Base-by-base conservation (phyloP, 371 early-diverging fungal genomes). In the Phascolomyces articulosus region DNA sequence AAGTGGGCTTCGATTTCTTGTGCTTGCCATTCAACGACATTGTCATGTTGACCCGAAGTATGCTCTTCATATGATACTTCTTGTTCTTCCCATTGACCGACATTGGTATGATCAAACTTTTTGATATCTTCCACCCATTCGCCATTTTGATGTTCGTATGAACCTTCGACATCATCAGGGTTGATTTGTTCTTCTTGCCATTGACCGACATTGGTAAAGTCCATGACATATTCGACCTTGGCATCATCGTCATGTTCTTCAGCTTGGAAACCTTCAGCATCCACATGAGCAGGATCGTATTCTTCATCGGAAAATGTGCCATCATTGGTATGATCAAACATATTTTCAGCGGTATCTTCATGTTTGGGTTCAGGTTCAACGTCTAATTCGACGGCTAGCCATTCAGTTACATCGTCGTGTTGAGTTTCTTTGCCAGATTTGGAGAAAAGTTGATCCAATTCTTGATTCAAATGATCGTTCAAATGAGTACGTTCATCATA, bases 131-230 rank as follows among this genome's bases (percentile, higher is more conserved):
- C 55, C 28, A 55, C 51, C 28, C 53, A 57, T 21, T 60, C 51
- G 31, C n/a, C 24, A 38, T 41, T 57, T 18, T 68, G 51, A 48
- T 68, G 59, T 26, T 65, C 54, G 18, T 40, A 15, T 9, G 4
- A 27, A 20, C 44, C 65, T 28, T 66, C 62, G n/a, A 62, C 58
- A 59, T 64, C 71, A 2, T 68, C 64, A 9, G 41, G 26, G 40
- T 63, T 55, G 27, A 69, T 31, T 18, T 77, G 67, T 55, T 72
- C 66, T 11, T 69, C 58, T 18, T 63, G 28, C 77, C 77, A 76
- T n/a, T 63, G 65, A 34, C 38, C 67, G 24, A 68, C 66, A 31
- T 56, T 64, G 38, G 59, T 40, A 40, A 40, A 28, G 18, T 28
- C 57, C 20, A 54, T 40, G 24, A 38, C 55, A 15, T 41, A 63